Base-by-base conservation (phyloP, 2,329 filamentous ascomycete genomes). In the Fusarium praegraminearum region DNA sequence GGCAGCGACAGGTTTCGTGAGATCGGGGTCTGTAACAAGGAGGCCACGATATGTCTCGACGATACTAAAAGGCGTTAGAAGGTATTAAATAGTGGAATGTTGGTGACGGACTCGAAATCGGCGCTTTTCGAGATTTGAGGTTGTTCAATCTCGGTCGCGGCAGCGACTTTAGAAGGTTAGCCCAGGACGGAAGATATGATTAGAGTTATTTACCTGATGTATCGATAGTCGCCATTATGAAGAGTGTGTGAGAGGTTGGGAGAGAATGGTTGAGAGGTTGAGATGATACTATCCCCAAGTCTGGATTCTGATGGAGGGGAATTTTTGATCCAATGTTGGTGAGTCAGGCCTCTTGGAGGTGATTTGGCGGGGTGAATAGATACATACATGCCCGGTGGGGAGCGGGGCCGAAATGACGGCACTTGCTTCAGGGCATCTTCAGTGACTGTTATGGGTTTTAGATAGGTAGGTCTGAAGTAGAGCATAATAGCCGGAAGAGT, bases 1-100 rank as follows among this genome's bases (percentile, higher is more conserved):
- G 62, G 94, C 94, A 22, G 96, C 96, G 57, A 99, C 93, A 68
- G 96, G 94, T 89, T 97, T 98, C 36, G 95, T 98, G 55, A 98
- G 87, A 67, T 97, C 93, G 13, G 91, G 86, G 78, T 98, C 94
- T 53, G 85, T 83, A 65, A 81, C 78, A 51, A 89, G 85, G 62
- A 89, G 83, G 63, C 80, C 79, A 70, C 83, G 80, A 77, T 89
- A 89, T 24, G 84, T 84, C 28, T 80, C 78, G 63, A 89, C 86
- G 72, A 89, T 88, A 76, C 85, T 87, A 22, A 1, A 6, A 46
- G 13, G 15, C 32, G 22, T 59, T 53, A 69, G 61, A 44, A 26
- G 36, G 32, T 13, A 26, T 15, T 3, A 1, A 20, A 4, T 7
- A 35, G 41, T 18, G 20, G 30, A 10, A 10, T 28, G 22, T 32